These are phyloP conservation scores for Candida sp. DNA, from an alignment of 1,139 yeast species.

Conservation along the genomic window DNA sequence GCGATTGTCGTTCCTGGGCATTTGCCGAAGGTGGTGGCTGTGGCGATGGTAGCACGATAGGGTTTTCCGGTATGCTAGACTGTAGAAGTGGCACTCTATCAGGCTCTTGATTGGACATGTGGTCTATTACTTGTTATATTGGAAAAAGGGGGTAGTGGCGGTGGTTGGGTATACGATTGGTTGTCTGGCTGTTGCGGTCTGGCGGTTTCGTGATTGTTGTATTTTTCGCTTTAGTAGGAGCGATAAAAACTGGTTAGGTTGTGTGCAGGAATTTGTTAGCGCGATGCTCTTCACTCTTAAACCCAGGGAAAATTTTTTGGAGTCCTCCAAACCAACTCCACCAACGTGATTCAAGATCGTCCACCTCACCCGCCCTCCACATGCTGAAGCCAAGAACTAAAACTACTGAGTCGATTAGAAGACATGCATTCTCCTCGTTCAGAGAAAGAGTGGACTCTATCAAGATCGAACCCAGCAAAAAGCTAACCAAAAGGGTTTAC, in stretches of 20 bases:
- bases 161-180: too few relatives aligned
- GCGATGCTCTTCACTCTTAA: slow-evolving; percentile 4
- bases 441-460: slow-evolving; percentile 84
- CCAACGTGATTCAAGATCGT: not conserved
- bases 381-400: slow-evolving; percentile 24
- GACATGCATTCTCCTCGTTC: slow-evolving; percentile 74
- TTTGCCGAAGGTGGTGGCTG: not conserved
- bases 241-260: not conserved
- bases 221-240: not conserved
- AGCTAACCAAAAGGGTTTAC: slow-evolving; percentile 65
- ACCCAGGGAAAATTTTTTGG: not conserved
- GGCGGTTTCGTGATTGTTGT: not conserved
- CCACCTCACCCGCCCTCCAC: not conserved
- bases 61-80: slow-evolving; percentile 31
- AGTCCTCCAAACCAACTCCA: not conserved
- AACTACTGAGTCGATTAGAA: slow-evolving; percentile 59
- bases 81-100: slow-evolving; percentile 27
- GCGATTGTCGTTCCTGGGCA: not conserved
- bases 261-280: slow-evolving; percentile 1
- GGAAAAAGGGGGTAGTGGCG: too few relatives aligned
- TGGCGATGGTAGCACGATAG: slow-evolving; percentile 18
- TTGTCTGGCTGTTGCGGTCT: not conserved
- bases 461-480: slow-evolving; percentile 82
- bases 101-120: slow-evolving; percentile 5
- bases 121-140: not conserved